Evolutionary conservation across 345 rosid species (phyloP), one percentile per base, ranked within the genome.

Genomic region (Garcia nutans): DNA sequence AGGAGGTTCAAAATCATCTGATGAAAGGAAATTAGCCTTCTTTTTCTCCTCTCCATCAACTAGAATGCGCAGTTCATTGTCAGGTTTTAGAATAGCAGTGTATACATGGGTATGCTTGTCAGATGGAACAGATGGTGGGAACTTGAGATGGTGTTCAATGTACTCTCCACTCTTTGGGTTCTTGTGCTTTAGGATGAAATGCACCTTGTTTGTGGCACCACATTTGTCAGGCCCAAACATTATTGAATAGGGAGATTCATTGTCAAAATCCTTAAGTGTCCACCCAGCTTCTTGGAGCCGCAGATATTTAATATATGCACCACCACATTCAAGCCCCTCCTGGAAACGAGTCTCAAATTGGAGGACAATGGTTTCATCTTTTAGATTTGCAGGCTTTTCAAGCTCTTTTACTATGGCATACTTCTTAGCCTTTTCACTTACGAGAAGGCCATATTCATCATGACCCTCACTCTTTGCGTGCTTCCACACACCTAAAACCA

Each of bases 181-280:
- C 93, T 92, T 90, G 71, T 92, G 97, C 88, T 90, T 92, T 37
- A 91, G 63, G 70, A 92, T 92, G 82, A 92, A 92, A 82, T 92
- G 97, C 60, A 92, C 97, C 84, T 92, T 92, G 91, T 92, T 91
- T 24, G 97, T 92, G 26, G 83, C 76, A 67, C 97, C 97, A 77
- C 97, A 92, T 73, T 90, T 92, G 85, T 92, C 97, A 8, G 97
- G 97, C 64, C 97, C 97, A 81, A 92, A 92, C 97, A 92, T 92
- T 66, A 92, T 92, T 6, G 93, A 74, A 81, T 92, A 92, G 41
- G 97, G 97, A 15, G 96, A 88, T n/a, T 91, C 91, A 6, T 82
- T 92, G 75, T 88, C 83, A 6, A 92, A 89, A 19, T 84, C 90
- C 80, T 92, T 82, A 8, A 93, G 45, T 10, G 70, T 79, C 97